A percentile compares a stretch with the other conserved stretches of the same genome.
Evolutionary conservation across 805 yeast species (phyloP).

Genomic region (Nakazawaea ishiwadae): DNA sequence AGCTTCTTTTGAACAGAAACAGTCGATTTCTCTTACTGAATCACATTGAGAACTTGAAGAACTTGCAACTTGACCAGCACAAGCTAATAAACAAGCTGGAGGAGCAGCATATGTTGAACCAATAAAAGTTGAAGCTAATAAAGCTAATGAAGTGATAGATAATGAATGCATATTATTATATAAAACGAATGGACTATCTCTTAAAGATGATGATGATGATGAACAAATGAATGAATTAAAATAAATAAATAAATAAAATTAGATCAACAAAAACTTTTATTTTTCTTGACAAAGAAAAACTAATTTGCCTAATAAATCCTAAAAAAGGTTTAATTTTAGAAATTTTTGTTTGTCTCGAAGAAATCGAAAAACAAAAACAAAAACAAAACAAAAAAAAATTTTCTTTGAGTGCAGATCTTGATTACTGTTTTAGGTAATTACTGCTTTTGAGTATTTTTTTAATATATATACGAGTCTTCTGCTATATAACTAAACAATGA

Average conservation of each 20-base stretch:
- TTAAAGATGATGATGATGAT: not conserved
- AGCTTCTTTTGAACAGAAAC: slow-evolving; percentile 62
- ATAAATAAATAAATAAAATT: no score
- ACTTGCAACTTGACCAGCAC: slow-evolving; percentile 75
- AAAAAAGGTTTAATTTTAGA: not conserved
- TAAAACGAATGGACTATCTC: not conserved
- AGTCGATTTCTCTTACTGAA: slow-evolving; percentile 57
- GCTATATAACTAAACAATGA: no score
- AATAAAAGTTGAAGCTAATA: slow-evolving; percentile 33
- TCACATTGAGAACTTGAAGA: slow-evolving; percentile 48
- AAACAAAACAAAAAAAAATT: not conserved
- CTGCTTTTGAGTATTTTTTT: no score
- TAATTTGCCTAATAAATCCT: no score
- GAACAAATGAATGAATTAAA: not conserved
- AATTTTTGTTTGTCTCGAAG: not conserved
- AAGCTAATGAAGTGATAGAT: slow-evolving; percentile 18
- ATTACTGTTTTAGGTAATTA: no score
- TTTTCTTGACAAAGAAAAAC: no score
- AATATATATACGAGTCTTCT: no score
- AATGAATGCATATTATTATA: slow-evolving; percentile 19
- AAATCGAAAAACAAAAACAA: not conserved
- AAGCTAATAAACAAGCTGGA: slow-evolving; percentile 90
- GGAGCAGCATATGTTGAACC: slow-evolving; percentile 51
- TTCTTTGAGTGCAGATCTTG: no score
- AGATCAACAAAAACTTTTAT: no score